A percentile compares a stretch with the other conserved stretches of the same genome.
These are phyloP conservation scores for Chrysanthemum lavandulifolium DNA, from an alignment of 129 eudicot species.

Conservation along the genomic window DNA sequence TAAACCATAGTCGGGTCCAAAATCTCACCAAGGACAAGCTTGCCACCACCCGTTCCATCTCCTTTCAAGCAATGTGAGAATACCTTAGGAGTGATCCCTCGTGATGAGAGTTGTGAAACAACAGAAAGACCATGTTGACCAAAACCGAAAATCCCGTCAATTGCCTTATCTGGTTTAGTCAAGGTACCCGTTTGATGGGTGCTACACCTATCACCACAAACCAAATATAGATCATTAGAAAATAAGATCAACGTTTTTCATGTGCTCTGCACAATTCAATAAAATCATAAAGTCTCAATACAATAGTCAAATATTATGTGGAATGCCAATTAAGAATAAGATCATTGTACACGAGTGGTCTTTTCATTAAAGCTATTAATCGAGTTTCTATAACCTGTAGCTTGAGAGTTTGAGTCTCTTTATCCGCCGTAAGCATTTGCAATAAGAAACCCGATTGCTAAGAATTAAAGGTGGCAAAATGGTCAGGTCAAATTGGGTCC, in stretches of 20 bases:
- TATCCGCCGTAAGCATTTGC: too few species aligned
- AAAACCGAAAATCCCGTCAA: constrained; percentile 95
- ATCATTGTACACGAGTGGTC: too few species aligned
- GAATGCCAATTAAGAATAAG: too few species aligned
- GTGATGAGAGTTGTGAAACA: constrained; percentile 80
- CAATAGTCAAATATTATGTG: background rate
- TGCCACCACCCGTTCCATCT: constrained; percentile 91
- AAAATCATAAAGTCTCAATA: background rate
- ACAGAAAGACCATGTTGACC: constrained; percentile 84
- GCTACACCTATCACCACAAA: constrained; percentile 71
- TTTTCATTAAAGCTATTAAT: too few species aligned
- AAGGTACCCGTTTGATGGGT: constrained; percentile 87
- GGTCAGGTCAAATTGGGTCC: too few species aligned
- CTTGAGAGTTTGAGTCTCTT: too few species aligned
- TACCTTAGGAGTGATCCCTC: constrained; percentile 83
- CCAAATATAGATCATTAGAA: constrained; percentile 14
- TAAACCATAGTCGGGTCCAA: constrained; percentile 88
- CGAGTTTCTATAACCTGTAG: too few species aligned
- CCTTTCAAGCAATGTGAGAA: constrained; percentile 98
- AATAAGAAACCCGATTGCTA: too few species aligned
- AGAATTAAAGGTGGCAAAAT: too few species aligned
- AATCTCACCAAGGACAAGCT: constrained; percentile 96
- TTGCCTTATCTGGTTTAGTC: constrained; percentile 75
- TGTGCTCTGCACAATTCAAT: background rate
- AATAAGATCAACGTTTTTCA: constrained; percentile 1